Conservation (phyloP, 1,284 basidiomycete species). For the Phenoliferia sp. region DNA sequence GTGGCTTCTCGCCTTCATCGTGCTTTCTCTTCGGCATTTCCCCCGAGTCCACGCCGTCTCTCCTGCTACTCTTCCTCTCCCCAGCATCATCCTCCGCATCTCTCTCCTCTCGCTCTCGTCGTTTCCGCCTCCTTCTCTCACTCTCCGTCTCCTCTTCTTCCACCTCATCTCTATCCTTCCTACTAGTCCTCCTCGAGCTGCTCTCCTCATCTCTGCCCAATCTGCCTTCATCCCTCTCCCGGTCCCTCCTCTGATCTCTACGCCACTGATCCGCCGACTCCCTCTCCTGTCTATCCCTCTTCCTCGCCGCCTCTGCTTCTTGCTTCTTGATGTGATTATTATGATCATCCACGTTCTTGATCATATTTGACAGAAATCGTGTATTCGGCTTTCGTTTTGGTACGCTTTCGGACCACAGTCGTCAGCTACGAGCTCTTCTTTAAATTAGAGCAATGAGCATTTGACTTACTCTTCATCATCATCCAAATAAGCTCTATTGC, state of each 20-base stretch:
- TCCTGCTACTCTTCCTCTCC: neutral
- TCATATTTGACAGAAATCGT: conserved; percentile 79
- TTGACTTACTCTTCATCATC: conserved; percentile 16
- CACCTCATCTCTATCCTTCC: neutral
- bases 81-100: neutral
- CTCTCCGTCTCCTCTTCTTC: conserved; percentile 5
- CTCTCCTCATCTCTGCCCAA: neutral
- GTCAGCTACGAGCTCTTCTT: too few species aligned
- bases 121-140: conserved; percentile 15
- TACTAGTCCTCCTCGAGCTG: conserved; percentile 1
- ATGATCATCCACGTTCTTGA: conserved; percentile 84
- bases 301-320: conserved; percentile 53
- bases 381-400: conserved; percentile 60
- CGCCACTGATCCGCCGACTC: conserved; percentile 21
- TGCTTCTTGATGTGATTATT: conserved; percentile 73
- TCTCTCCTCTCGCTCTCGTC: neutral
- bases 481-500: conserved; percentile 40
- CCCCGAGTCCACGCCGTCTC: neutral
- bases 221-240: conserved; percentile 2
- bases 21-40: neutral
- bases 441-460: neutral
- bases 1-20: neutral
- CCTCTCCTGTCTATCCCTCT: conserved; percentile 25
- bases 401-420: neutral
- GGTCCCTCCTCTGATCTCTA: conserved; percentile 3